phyloP scores from a whole-genome alignment of 257 asterid species.

The Oldenlandia corymbosa region DNA sequence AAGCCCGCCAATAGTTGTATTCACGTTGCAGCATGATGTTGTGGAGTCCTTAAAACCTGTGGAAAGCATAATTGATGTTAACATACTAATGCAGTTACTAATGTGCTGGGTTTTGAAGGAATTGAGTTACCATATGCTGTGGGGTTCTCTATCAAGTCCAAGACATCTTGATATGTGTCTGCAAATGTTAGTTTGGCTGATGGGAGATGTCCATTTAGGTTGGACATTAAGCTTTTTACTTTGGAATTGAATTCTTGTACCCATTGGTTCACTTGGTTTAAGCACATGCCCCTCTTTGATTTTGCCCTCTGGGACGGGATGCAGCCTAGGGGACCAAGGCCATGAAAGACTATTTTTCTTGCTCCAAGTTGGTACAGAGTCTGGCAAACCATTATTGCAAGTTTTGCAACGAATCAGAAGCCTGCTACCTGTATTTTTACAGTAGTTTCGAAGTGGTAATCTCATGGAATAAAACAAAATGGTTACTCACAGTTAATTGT shows the following conservation, averaged over 20 bases:
- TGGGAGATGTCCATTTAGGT: conserved; percentile 51
- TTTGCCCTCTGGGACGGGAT: conserved; percentile 73
- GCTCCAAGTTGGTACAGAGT: conserved; percentile 68
- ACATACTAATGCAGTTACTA: too few relatives aligned
- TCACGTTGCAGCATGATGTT: conserved; percentile 74
- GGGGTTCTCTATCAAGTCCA: conserved; percentile 61
- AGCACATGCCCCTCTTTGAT: conserved; percentile 49
- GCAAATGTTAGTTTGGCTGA: conserved; percentile 50
- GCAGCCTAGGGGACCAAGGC: conserved; percentile 75
- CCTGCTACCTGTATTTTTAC: background rate
- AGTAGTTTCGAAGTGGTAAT: too few relatives aligned
- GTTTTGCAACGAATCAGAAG: background rate
- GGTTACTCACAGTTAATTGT: conserved; percentile 42
- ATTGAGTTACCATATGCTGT: conserved; percentile 41
- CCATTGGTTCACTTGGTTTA: conserved; percentile 59
- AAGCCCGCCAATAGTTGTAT: conserved; percentile 58
- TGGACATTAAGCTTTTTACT: conserved; percentile 32
- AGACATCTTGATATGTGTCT: conserved; percentile 52
- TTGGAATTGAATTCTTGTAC: conserved; percentile 59
- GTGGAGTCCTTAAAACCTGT: conserved; percentile 72
- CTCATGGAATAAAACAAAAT: background rate
- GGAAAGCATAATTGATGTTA: background rate
- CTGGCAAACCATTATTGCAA: conserved; percentile 21
- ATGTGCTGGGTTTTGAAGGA: too few relatives aligned
- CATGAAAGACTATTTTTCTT: conserved; percentile 62